A percentile compares a stretch with the other conserved stretches of the same genome.
phyloP scores from a whole-genome alignment of 345 rosid genomes.

The Lepidium africanum region DNA sequence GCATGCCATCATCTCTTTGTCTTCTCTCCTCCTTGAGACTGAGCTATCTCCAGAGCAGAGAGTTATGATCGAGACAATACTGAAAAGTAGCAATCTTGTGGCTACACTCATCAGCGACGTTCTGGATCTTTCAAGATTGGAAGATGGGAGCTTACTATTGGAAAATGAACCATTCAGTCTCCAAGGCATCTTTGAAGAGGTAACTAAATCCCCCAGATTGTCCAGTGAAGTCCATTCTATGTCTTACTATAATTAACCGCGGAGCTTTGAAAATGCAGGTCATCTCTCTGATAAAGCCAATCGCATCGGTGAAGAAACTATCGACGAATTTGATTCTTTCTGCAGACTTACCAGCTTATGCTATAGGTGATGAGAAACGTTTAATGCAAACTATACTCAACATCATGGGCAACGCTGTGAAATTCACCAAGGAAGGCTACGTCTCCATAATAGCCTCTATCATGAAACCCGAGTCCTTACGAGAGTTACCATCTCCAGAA shows the following conservation, averaged over 20 bases:
- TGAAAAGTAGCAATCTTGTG: conserved; percentile 88
- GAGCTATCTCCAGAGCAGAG: conserved; percentile 75
- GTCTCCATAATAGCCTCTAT: conserved; percentile 64
- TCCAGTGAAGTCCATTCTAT: not conserved
- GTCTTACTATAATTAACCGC: not conserved
- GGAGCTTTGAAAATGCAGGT: conserved; percentile 36
- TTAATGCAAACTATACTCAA: conserved; percentile 74
- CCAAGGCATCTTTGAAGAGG: conserved; percentile 69
- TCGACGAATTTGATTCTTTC: conserved; percentile 49
- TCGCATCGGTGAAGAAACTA: conserved; percentile 73
- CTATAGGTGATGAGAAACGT: conserved; percentile 85
- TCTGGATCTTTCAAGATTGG: conserved; percentile 84
- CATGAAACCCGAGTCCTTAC: conserved; percentile 65
- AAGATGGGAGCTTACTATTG: conserved; percentile 83
- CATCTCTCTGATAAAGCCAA: conserved; percentile 62
- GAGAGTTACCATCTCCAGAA: conserved; percentile 68
- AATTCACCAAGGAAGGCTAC: conserved; percentile 86
- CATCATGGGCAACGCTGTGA: conserved; percentile 83
- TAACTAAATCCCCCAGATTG: not conserved
- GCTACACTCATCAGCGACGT: conserved; percentile 83
- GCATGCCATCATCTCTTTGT: conserved; percentile 81
- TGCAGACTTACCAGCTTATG: conserved; percentile 72
- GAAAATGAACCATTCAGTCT: conserved; percentile 57
- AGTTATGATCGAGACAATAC: conserved; percentile 75
- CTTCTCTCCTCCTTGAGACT: conserved; percentile 85